phyloP scores from a whole-genome alignment of 169 alveolate genomes.

The Hepatocystis sp. region DNA sequence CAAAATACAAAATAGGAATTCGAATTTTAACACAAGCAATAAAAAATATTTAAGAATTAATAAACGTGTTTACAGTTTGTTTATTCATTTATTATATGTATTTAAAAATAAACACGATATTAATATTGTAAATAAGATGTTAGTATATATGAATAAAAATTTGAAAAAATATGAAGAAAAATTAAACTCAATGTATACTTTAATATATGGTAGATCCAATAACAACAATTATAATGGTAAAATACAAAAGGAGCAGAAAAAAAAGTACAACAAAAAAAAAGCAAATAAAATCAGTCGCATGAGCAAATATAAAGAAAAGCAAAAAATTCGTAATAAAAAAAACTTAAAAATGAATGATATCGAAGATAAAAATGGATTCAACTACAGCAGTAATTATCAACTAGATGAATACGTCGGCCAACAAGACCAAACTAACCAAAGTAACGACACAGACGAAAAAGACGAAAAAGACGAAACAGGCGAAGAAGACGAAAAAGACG shows the following conservation, averaged over 20 bases:
- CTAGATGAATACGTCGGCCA: too few species aligned
- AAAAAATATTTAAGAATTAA: constrained; percentile 17
- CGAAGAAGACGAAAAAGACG: background rate
- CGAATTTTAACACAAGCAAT: too few species aligned
- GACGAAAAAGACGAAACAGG: constrained; percentile 2
- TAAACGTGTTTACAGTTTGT: constrained; percentile 18
- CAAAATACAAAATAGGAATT: too few species aligned
- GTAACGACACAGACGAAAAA: too few species aligned
- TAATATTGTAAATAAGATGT: constrained; percentile 58
- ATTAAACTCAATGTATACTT: background rate
- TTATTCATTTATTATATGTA: constrained; percentile 46
- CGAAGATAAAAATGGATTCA: too few species aligned
- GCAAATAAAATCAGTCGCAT: too few species aligned
- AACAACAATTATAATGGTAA: background rate
- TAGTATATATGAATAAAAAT: constrained; percentile 56
- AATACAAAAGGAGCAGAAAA: background rate
- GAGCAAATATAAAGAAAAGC: too few species aligned
- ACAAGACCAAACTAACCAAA: too few species aligned
- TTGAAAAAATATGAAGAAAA: constrained; percentile 25
- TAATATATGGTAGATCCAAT: background rate
- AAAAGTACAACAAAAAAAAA: background rate
- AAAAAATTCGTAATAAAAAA: too few species aligned
- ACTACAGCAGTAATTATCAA: too few species aligned
- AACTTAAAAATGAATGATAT: too few species aligned
- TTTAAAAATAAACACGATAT: constrained; percentile 54